Base-by-base conservation (phyloP, 208 protist genomes). In the Crithidia bombi region DNA sequence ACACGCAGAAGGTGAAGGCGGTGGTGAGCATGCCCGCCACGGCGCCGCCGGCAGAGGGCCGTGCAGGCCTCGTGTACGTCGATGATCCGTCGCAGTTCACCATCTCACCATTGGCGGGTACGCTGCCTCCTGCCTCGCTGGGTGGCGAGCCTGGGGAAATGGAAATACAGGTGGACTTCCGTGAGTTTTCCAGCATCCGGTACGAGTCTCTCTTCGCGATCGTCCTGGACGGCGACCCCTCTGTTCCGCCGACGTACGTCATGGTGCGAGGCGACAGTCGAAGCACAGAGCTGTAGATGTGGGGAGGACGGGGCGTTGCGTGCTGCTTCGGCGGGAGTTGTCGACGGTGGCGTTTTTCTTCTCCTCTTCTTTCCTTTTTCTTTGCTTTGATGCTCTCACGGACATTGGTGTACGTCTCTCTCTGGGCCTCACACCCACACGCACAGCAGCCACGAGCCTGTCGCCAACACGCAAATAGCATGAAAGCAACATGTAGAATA, bases 261-360 rank as follows among this genome's bases (percentile, higher is more conserved):
- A 28, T 83, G 11, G 65, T 96, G 38, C 75, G 82, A 17, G 91
- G 91, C 21, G 87, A 93, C 54, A 94, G 88, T 47, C 83, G 91
- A 47, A 89, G 92, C 68, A 87, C 86, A 4, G 91, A 96, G 73
- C 66, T 94, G 65, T 96, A 51, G 23, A n/a, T n/a, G n/a, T 23
- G 43, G 7, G 6, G 72, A 58, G 32, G 7, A 33, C 32, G 14
- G 49, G 41, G 2, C 51, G 4, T 51, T 23, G 28, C 54, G 43
- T 47, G 26, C 55, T 43, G 51, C 38, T 70, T 38, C 39, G 10
- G 26, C 26, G 2, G 32, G 21, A 36, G 2, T 36, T 36, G 50
- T 21, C 11, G 28, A 15, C 2, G 9, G 26, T 28, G 1, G 12
- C 25, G 59, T 64, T 36, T 28, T 44, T 28, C 38, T 54, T 55